Evolutionary conservation across 495 filamentous ascomycete species (phyloP).

Genomic region (Echria macrotheca): DNA sequence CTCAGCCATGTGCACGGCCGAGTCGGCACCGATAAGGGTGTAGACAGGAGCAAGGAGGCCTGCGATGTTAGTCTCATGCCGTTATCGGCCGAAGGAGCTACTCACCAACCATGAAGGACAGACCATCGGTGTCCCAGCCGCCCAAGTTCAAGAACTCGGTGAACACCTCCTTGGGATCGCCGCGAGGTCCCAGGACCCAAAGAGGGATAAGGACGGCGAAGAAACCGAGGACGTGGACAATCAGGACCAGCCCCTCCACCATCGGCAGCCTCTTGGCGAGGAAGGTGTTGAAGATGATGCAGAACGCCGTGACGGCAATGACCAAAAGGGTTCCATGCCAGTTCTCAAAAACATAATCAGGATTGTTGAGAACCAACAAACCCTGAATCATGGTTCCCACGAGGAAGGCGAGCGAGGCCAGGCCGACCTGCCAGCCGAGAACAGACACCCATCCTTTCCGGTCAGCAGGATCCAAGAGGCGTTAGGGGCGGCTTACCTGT

Average conservation of each 20-base stretch:
- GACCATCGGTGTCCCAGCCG: slow-evolving; percentile 47
- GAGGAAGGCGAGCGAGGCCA: slow-evolving; percentile 50
- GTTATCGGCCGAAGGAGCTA: background rate
- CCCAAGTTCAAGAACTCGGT: slow-evolving; percentile 50
- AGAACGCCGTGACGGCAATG: slow-evolving; percentile 47
- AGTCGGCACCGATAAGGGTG: slow-evolving; percentile 23
- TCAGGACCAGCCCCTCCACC: slow-evolving; percentile 54
- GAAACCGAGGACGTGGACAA: slow-evolving; percentile 58
- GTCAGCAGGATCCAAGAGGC: too few species aligned
- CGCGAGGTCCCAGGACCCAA: slow-evolving; percentile 48
- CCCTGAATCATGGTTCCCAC: slow-evolving; percentile 58
- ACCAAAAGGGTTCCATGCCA: slow-evolving; percentile 60
- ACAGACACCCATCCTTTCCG: slow-evolving; percentile 53
- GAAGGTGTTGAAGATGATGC: slow-evolving; percentile 54
- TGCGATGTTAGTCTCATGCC: background rate
- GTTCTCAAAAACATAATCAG: slow-evolving; percentile 40
- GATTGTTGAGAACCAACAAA: slow-evolving; percentile 50
- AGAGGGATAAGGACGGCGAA: slow-evolving; percentile 59
- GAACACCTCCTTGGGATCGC: slow-evolving; percentile 45
- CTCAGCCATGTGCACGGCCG: slow-evolving; percentile 34
- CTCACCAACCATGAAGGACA: slow-evolving; percentile 44
- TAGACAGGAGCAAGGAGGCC: slow-evolving; percentile 14
- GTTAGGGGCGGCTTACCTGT: slow-evolving; percentile 23
- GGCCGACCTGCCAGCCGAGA: slow-evolving; percentile 56
- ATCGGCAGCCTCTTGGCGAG: slow-evolving; percentile 49